Base-by-base conservation (phyloP, 495 filamentous ascomycete genomes). In the Aspergillus taichungensis region DNA sequence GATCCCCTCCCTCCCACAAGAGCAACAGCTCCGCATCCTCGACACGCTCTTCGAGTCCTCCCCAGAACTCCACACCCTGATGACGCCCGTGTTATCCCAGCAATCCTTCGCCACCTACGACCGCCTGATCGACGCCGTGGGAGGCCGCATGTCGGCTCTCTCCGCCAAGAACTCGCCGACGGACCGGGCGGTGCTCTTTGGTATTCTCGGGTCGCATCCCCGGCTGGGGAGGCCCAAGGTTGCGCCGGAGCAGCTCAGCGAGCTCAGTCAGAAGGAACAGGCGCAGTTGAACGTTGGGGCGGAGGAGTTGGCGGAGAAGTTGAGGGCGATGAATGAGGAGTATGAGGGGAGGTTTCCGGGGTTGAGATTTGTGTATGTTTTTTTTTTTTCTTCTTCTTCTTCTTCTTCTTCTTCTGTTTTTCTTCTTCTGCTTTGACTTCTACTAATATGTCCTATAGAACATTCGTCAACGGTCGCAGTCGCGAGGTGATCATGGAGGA, bases 31-130 rank as follows among this genome's bases (percentile, higher is more conserved):
- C 34, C 61, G 71, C 10, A 71, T 86, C 42, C 80, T 95, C 40
- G 85, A 91, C 64, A 68, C 72, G 8, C 84, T 95, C 40, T 96
- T 95, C 67, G 89, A 96, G 56, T 84, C 90, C n/a, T 87, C 80
- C 18, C 62, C 75, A 5, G 75, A 82, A 24, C 73, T 95, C 5
- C 85, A 88, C 58, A 68, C 74, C 24, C 72, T 94, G 37, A 77
- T 80, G 37, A 54, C 86, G 13, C 79, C 83, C 3, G 61, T 79
- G 9, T 72, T 92, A 13, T 74, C 73, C 40, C 67, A 73, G 10
- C 68, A 74, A 31, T 64, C 66, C 7, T 89, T 87, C 67, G 40
- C 62, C 8, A 78, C 68, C 41, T 85, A 80, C 57, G 58, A 68
- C 53, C 71, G 63, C 42, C 72, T 81, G 12, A 78, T 83, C 47